Evolutionary conservation across 73 alveolate genomes (phyloP).

Genomic region (Paramecium biaurelia): DNA sequence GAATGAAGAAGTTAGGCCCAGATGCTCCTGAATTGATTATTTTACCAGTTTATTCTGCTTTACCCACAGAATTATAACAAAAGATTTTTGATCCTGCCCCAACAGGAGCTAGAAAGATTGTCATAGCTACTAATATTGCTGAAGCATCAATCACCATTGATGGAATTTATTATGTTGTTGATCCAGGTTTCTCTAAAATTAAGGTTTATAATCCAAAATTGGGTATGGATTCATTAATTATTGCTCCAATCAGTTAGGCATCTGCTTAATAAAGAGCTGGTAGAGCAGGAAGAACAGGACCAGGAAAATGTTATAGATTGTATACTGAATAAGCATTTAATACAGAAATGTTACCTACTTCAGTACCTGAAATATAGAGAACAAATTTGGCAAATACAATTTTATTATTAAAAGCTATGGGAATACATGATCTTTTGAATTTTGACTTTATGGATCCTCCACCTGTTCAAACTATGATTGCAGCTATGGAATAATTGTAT

Average conservation of each 20-base stretch:
- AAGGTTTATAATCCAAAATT: conserved; percentile 97
- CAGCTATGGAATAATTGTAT: conserved; percentile 91
- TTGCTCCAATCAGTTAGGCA: conserved; percentile 96
- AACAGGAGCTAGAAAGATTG: conserved; percentile 96
- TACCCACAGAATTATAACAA: conserved; percentile 92
- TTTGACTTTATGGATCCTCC: conserved; percentile 99
- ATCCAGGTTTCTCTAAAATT: conserved; percentile 99
- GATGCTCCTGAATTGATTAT: conserved; percentile 96
- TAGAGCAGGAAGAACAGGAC: conserved; percentile 99
- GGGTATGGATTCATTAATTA: conserved; percentile 97
- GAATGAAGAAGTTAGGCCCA: conserved; percentile 93
- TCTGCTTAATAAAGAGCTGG: conserved; percentile 99
- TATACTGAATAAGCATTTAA: conserved; percentile 97
- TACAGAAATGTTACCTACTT: conserved; percentile 97
- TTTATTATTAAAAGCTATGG: conserved; percentile 98
- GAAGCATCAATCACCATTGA: conserved; percentile 99
- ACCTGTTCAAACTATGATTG: conserved; percentile 88
- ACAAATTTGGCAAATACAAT: conserved; percentile 98
- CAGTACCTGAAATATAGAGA: conserved; percentile 99
- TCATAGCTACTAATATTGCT: conserved; percentile 99
- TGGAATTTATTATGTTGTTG: conserved; percentile 99
- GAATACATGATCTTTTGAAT: conserved; percentile 96
- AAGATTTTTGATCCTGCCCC: conserved; percentile 81
- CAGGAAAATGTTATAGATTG: conserved; percentile 98
- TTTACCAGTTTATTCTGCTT: conserved; percentile 98